These are phyloP conservation scores for Cadophora malorum DNA, from an alignment of 2,329 filamentous ascomycete genomes.

Conservation along the genomic window DNA sequence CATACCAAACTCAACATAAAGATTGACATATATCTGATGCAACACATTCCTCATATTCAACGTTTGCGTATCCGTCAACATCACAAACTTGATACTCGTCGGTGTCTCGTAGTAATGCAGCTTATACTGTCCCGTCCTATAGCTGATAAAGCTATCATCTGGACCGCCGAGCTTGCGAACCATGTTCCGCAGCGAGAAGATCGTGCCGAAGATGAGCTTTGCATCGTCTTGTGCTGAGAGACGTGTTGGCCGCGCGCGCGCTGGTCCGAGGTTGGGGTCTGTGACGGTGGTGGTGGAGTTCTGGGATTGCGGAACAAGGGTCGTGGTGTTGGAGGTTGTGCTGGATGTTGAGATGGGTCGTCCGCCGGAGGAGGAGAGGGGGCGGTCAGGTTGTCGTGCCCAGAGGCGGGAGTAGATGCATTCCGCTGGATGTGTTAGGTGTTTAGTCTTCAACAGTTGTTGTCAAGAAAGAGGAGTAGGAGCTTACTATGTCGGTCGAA, in stretches of 20 bases:
- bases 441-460: neutral
- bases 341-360: slow-evolving; percentile 56
- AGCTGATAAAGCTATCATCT: slow-evolving; percentile 94
- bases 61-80: slow-evolving; percentile 90
- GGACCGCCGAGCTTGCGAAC: slow-evolving; percentile 91
- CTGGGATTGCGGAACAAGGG: slow-evolving; percentile 21
- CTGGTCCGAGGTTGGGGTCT: slow-evolving; percentile 42
- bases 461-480: slow-evolving; percentile 2
- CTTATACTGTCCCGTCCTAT: slow-evolving; percentile 93
- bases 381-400: slow-evolving; percentile 50
- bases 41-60: slow-evolving; percentile 92
- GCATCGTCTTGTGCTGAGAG: slow-evolving; percentile 76
- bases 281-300: slow-evolving; percentile 48
- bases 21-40: slow-evolving; percentile 97
- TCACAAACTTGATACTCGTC: slow-evolving; percentile 92
- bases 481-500: slow-evolving; percentile 94
- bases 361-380: slow-evolving; percentile 43
- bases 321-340: slow-evolving; percentile 39
- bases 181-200: slow-evolving; percentile 97
- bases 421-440: slow-evolving; percentile 68
- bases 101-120: slow-evolving; percentile 99
- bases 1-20: slow-evolving; percentile 93
- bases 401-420: slow-evolving; percentile 96
- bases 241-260: slow-evolving; percentile 43
- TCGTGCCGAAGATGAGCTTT: slow-evolving; percentile 95